Conservation (phyloP, 202 grass and related monocot genomes). For the Bolboschoenoplectus hybrid region DNA sequence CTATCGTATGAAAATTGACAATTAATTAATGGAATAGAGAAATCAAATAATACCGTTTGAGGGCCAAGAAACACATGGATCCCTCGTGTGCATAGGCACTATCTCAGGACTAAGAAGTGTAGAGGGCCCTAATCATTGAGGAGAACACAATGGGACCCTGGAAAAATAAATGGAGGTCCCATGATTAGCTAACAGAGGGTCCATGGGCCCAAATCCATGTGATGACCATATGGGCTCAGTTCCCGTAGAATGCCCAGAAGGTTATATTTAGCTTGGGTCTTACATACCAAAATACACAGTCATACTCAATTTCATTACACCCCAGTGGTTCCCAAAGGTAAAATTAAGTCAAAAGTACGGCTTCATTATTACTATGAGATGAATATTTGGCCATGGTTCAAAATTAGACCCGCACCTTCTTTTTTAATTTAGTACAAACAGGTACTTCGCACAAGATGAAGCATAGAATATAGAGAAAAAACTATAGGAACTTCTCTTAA, state of each 20-base stretch:
- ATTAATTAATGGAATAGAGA: slow-evolving; percentile 10
- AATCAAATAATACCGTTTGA: neutral
- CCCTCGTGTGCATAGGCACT: neutral
- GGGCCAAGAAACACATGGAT: slow-evolving; percentile 18
- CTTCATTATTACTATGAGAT: neutral
- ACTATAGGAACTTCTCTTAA: neutral
- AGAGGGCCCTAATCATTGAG: neutral
- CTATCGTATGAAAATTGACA: slow-evolving; percentile 13
- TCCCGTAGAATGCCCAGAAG: neutral
- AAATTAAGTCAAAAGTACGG: neutral
- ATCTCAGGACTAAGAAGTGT: slow-evolving; percentile 14
- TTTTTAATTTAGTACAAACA: slow-evolving; percentile 17
- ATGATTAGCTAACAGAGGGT: neutral
- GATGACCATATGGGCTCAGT: slow-evolving; percentile 36
- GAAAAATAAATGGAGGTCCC: slow-evolving; percentile 15
- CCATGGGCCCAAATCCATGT: slow-evolving; percentile 29
- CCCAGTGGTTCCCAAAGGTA: neutral
- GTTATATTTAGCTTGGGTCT: slow-evolving; percentile 9
- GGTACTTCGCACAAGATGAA: neutral
- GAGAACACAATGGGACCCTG: slow-evolving; percentile 11
- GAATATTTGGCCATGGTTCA: neutral
- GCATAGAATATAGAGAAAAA: neutral
- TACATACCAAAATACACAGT: neutral
- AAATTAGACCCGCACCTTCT: neutral
- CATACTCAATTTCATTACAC: slow-evolving; percentile 15